These are phyloP conservation scores for Exobasidium rhododendri DNA, from an alignment of 1,284 basidiomycete species.

Conservation along the genomic window DNA sequence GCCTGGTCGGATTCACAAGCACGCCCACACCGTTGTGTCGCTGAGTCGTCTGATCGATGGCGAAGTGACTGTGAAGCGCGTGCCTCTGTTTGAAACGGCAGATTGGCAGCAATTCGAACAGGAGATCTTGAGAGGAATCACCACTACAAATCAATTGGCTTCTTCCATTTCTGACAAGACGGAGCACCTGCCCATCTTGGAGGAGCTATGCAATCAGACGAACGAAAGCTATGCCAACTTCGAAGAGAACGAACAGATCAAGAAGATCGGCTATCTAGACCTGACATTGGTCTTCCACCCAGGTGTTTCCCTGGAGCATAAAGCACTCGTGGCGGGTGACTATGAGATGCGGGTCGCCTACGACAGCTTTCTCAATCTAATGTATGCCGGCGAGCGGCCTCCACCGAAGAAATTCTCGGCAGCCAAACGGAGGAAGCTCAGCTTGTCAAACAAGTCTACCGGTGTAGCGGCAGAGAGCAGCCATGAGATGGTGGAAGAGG, in stretches of 20 bases:
- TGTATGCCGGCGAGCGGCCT: constrained; percentile 33
- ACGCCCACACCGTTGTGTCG: constrained; percentile 32
- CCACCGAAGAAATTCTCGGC: constrained; percentile 22
- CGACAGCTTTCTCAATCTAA: constrained; percentile 35
- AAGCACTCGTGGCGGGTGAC: constrained; percentile 33
- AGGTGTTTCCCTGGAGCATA: constrained; percentile 37
- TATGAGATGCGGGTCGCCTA: constrained; percentile 39
- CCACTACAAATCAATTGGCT: constrained; percentile 23
- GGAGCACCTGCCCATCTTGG: constrained; percentile 26
- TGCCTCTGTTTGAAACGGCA: constrained; percentile 27
- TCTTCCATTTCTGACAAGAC: constrained; percentile 9
- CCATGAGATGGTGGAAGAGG: neutral
- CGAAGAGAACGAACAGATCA: constrained; percentile 6
- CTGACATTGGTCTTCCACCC: constrained; percentile 36
- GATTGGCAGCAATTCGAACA: constrained; percentile 40
- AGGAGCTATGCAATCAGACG: constrained; percentile 26
- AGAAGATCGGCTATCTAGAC: constrained; percentile 37
- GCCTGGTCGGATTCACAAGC: constrained; percentile 32
- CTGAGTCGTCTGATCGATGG: constrained; percentile 38
- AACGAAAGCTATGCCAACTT: neutral
- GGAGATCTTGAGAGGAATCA: constrained; percentile 30
- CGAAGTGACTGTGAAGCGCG: neutral
- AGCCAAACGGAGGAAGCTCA: constrained; percentile 7
- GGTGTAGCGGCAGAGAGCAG: neutral
- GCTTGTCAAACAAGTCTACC: neutral